These are phyloP conservation scores for Leccinum sublutescens DNA, from an alignment of 768 basidiomycete species.

Conservation along the genomic window DNA sequence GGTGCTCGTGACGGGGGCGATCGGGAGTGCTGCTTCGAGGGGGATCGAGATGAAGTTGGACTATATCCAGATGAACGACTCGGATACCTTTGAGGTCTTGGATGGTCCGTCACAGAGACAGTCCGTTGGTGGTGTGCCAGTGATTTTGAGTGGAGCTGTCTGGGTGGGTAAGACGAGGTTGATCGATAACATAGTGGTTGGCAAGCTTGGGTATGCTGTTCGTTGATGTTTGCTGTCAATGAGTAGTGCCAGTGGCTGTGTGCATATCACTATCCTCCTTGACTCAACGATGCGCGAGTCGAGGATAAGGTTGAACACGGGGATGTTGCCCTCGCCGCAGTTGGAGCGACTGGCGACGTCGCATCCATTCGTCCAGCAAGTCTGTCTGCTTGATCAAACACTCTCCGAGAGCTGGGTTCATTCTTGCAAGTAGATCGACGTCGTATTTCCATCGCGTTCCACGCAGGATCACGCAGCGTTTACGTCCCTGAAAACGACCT, in stretches of 20 bases:
- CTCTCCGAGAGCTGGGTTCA: background rate
- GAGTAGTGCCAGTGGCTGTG: constrained; percentile 23
- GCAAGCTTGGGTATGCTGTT: constrained; percentile 33
- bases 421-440: constrained; percentile 49
- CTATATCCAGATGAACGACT: constrained; percentile 88
- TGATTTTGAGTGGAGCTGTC: constrained; percentile 83
- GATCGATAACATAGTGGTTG: constrained; percentile 90
- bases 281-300: constrained; percentile 14
- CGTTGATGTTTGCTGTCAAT: background rate
- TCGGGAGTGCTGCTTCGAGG: constrained; percentile 30
- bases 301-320: constrained; percentile 18
- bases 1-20: constrained; percentile 37
- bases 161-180: constrained; percentile 85
- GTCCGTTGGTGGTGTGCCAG: constrained; percentile 33
- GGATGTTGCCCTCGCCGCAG: constrained; percentile 26
- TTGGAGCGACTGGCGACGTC: constrained; percentile 36
- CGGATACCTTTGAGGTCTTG: constrained; percentile 68
- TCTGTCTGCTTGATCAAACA: constrained; percentile 22
- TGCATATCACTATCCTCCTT: background rate
- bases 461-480: constrained; percentile 41
- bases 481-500: constrained; percentile 40
- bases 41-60: constrained; percentile 65
- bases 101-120: constrained; percentile 30
- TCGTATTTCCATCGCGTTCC: constrained; percentile 52
- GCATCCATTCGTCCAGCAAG: constrained; percentile 58